Conservation (phyloP, 2,329 filamentous ascomycete species). For the Paecilomyces sp. region DNA sequence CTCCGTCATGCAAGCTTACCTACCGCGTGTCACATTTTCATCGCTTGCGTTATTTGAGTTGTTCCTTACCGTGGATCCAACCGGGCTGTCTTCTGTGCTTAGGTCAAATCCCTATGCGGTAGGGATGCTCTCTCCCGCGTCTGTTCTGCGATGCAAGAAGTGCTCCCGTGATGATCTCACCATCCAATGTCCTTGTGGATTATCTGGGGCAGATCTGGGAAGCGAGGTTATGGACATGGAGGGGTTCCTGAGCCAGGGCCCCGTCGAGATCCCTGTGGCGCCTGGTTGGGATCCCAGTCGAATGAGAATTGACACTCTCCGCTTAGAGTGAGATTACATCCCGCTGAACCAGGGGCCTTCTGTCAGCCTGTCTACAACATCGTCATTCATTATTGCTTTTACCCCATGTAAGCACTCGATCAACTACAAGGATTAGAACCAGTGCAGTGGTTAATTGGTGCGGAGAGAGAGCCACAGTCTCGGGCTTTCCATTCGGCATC, state of each 20-base stretch:
- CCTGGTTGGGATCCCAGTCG: not conserved
- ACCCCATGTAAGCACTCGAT: not conserved
- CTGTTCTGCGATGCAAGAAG: not conserved
- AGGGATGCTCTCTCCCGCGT: not conserved
- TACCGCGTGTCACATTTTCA: not conserved
- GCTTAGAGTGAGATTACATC: not conserved
- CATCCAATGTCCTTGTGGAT: not conserved
- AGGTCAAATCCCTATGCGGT: not conserved
- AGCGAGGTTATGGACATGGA: not conserved
- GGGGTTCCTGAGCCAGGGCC: not conserved
- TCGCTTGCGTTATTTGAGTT: not conserved
- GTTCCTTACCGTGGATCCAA: not conserved
- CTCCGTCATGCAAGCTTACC: not conserved
- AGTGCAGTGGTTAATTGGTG: not conserved
- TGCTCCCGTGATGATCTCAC: not conserved
- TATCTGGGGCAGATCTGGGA: not conserved
- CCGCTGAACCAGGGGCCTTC: not conserved
- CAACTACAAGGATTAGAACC: not conserved
- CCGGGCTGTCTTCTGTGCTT: not conserved
- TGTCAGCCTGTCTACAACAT: not conserved
- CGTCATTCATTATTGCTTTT: not conserved
- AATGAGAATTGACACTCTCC: not conserved
- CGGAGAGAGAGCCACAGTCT: not conserved
- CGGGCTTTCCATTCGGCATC: not conserved
- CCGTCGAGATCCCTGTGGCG: not conserved